phyloP scores from a whole-genome alignment of 1,139 yeast species.

The Pichia sp. region DNA sequence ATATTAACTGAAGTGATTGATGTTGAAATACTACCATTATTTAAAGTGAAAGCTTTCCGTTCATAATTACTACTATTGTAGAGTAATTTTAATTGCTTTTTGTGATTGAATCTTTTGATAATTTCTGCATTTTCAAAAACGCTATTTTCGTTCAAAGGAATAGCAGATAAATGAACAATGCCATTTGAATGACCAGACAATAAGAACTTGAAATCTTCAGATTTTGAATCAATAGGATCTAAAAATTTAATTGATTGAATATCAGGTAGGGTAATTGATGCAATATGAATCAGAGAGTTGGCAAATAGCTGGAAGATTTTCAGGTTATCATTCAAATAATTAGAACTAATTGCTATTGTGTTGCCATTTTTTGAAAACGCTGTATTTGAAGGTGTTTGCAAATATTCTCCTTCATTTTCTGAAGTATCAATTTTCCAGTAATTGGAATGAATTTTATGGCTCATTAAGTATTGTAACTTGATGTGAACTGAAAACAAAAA shows the following conservation, averaged over 20 bases:
- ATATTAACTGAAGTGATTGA: constrained; percentile 34
- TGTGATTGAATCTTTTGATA: constrained; percentile 66
- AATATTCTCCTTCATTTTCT: constrained; percentile 7
- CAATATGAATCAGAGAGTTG: constrained; percentile 56
- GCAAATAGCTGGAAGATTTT: constrained; percentile 46
- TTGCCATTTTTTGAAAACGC: constrained; percentile 43
- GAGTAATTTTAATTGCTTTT: constrained; percentile 41
- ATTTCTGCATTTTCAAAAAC: constrained; percentile 56
- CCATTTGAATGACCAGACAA: constrained; percentile 71
- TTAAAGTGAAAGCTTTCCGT: constrained; percentile 16
- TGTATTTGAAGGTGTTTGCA: constrained; percentile 36
- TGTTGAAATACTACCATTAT: constrained; percentile 24
- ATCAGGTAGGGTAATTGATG: constrained; percentile 65
- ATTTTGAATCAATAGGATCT: constrained; percentile 3
- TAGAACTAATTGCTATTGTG: constrained; percentile 54
- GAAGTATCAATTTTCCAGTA: constrained; percentile 52
- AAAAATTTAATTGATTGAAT: constrained; percentile 42
- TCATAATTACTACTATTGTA: neutral
- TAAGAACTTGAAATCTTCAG: constrained; percentile 32
- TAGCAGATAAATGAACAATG: constrained; percentile 55
- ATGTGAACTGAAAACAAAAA: too few relatives aligned
- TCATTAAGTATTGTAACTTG: too few relatives aligned
- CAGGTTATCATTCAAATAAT: constrained; percentile 51
- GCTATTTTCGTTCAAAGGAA: constrained; percentile 37
- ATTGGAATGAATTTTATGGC: constrained; percentile 42